phyloP scores from a whole-genome alignment of 1,284 basidiomycete species.

The Coniophora puteana region DNA sequence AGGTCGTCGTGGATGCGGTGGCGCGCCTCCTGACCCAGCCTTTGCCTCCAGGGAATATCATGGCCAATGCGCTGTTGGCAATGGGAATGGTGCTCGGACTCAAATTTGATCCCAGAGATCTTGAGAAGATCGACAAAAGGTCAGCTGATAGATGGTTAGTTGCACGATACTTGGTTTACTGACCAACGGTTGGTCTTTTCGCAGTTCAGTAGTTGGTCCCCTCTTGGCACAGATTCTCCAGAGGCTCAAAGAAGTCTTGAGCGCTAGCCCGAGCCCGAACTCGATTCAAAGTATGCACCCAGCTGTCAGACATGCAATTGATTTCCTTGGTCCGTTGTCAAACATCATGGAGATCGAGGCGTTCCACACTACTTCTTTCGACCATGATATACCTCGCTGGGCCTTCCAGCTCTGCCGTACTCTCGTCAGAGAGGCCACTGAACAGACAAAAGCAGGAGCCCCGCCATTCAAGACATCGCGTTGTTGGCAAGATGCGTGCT shows the following conservation, averaged over 20 bases:
- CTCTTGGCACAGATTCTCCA: too few species aligned
- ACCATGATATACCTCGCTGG: slow-evolving; percentile 1
- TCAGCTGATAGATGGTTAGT: neutral
- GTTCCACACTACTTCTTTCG: slow-evolving; percentile 1
- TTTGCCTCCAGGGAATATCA: slow-evolving; percentile 2
- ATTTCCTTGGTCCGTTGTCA: slow-evolving; percentile 7
- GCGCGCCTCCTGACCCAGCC: slow-evolving; percentile 2
- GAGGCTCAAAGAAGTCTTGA: too few species aligned
- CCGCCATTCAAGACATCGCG: too few species aligned
- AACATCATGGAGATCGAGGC: slow-evolving; percentile 3
- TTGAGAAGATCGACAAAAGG: slow-evolving; percentile 8
- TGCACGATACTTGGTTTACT: neutral
- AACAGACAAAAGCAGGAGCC: neutral
- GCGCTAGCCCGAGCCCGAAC: too few species aligned
- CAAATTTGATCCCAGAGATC: neutral
- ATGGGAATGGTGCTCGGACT: slow-evolving; percentile 2
- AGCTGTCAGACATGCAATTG: neutral
- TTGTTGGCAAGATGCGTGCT: slow-evolving; percentile 5
- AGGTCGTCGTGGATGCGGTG: slow-evolving; percentile 7
- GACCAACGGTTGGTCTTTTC: too few species aligned
- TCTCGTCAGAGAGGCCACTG: slow-evolving; percentile 1
- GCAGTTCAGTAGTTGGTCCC: too few species aligned
- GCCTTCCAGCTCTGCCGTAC: slow-evolving; percentile 2
- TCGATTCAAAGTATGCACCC: slow-evolving; percentile 2
- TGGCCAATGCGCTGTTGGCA: slow-evolving; percentile 8